Evolutionary conservation across 805 yeast species (phyloP).

Genomic region (Candida saitoana): DNA sequence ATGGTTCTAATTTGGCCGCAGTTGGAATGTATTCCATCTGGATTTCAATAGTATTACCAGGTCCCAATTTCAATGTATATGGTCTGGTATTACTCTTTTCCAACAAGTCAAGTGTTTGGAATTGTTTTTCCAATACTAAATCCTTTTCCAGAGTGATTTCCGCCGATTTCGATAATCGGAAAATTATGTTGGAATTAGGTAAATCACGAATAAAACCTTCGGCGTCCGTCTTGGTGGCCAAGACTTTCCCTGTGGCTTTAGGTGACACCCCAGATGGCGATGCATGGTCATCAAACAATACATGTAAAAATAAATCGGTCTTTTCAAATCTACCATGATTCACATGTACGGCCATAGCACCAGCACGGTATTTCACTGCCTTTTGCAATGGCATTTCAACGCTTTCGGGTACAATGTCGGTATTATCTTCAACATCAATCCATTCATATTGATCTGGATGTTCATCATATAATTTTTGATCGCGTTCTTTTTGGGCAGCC

Average conservation of each 20-base stretch:
- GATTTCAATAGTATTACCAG: constrained; percentile 36
- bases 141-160: constrained; percentile 46
- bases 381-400: constrained; percentile 48
- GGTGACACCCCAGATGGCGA: constrained; percentile 56
- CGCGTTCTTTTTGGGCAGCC: constrained; percentile 45
- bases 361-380: constrained; percentile 54
- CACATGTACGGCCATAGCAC: constrained; percentile 56
- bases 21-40: constrained; percentile 63
- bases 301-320: constrained; percentile 51
- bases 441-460: constrained; percentile 64
- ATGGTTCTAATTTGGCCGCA: constrained; percentile 46
- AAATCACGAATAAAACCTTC: constrained; percentile 69
- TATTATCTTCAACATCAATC: constrained; percentile 44
- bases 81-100: constrained; percentile 46
- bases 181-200: constrained; percentile 50
- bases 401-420: constrained; percentile 32
- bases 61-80: constrained; percentile 39
- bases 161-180: constrained; percentile 55
- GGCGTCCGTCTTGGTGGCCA: constrained; percentile 46
- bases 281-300: constrained; percentile 60
- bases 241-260: constrained; percentile 42
- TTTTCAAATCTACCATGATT: constrained; percentile 45
- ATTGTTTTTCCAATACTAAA: constrained; percentile 46
- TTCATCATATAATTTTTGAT: constrained; percentile 49
- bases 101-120: constrained; percentile 53